These are phyloP conservation scores for Trypanosoma cruzi DNA, from an alignment of 208 protist genomes.

Conservation along the genomic window DNA sequence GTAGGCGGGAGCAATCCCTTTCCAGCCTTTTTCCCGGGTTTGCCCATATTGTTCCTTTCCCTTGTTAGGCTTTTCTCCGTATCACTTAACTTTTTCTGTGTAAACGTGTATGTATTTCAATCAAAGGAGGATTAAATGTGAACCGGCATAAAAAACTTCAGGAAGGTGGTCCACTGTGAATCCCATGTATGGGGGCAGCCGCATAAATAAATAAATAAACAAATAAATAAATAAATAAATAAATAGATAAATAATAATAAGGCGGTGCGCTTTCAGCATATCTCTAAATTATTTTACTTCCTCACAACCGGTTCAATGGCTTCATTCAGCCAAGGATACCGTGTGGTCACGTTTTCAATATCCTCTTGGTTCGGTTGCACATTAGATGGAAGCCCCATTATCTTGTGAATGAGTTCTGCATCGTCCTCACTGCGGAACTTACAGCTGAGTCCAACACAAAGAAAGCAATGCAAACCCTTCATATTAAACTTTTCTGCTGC, in stretches of 20 bases:
- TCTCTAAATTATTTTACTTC: constrained; percentile 30
- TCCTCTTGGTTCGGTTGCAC: constrained; percentile 44
- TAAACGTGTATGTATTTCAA: no score
- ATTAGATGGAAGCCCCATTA: constrained; percentile 59
- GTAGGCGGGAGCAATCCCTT: constrained; percentile 87
- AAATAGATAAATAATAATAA: not conserved
- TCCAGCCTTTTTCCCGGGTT: constrained; percentile 91
- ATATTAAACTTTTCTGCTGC: constrained; percentile 76
- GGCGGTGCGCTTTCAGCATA: no score
- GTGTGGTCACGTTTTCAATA: constrained; percentile 35
- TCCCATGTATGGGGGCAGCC: no score
- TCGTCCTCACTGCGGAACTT: constrained; percentile 71
- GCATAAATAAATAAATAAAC: not conserved
- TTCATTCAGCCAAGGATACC: constrained; percentile 74
- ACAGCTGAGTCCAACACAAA: constrained; percentile 72
- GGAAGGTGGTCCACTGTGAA: no score
- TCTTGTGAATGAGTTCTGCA: constrained; percentile 42
- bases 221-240: not conserved
- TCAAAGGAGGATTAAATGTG: no score
- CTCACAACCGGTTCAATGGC: constrained; percentile 39
- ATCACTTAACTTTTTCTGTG: no score
- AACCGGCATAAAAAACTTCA: no score
- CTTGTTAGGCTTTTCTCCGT: no score
- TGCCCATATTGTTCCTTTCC: constrained; percentile 55
- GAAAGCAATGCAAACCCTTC: constrained; percentile 72